Percentiles rank a stretch among this genome's conserved stretches.
Conservation (phyloP, 441 rosid species). For the Bocquillonia castaneifolia region DNA sequence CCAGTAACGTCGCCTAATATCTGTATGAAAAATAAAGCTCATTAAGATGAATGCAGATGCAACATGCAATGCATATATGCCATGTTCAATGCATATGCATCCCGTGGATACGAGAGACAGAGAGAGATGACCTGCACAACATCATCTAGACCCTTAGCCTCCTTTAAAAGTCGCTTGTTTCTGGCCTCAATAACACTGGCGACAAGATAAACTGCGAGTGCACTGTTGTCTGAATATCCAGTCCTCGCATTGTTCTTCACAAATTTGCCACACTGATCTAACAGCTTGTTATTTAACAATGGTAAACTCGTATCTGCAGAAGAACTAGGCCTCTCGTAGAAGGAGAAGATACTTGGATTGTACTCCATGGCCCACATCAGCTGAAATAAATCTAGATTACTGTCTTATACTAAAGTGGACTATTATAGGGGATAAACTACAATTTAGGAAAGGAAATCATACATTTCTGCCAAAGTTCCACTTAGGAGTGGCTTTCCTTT, state of each 20-base stretch:
- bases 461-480: slow-evolving; percentile 6
- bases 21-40: slow-evolving; percentile 31
- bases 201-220: slow-evolving; percentile 70
- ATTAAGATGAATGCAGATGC: slow-evolving; percentile 10
- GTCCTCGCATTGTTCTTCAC: slow-evolving; percentile 52
- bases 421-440: background rate
- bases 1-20: slow-evolving; percentile 65
- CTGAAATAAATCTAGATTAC: slow-evolving; percentile 47
- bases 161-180: slow-evolving; percentile 72
- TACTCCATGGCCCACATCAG: slow-evolving; percentile 98
- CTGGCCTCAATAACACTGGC: slow-evolving; percentile 84
- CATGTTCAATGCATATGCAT: background rate
- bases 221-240: slow-evolving; percentile 42
- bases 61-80: background rate
- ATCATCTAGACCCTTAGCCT: slow-evolving; percentile 84
- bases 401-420: slow-evolving; percentile 26
- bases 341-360: slow-evolving; percentile 68
- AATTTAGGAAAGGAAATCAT: slow-evolving; percentile 11
- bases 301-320: slow-evolving; percentile 22
- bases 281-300: slow-evolving; percentile 36
- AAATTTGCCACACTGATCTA: slow-evolving; percentile 77
- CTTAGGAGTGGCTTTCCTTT: background rate
- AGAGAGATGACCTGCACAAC: slow-evolving; percentile 59
- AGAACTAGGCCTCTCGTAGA: slow-evolving; percentile 40
- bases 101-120: slow-evolving; percentile 12